These are phyloP conservation scores for Fusarium chlamydosporum DNA, from an alignment of 2,329 filamentous ascomycete genomes.

Conservation along the genomic window DNA sequence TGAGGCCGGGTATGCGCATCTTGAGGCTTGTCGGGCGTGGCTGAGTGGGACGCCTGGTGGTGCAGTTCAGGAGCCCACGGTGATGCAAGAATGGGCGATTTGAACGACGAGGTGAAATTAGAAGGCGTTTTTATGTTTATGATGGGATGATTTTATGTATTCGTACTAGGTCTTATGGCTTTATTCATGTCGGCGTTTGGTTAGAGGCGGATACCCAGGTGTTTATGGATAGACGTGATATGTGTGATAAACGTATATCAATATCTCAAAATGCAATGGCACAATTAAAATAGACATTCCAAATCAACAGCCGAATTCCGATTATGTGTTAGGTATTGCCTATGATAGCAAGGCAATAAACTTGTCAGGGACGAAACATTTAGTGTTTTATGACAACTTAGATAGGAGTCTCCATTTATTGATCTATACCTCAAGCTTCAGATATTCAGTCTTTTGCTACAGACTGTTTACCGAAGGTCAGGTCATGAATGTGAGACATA, in stretches of 20 bases:
- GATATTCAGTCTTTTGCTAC: too few species aligned
- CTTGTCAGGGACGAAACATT: too few species aligned
- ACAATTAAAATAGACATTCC: too few species aligned
- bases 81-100: conserved; percentile 60
- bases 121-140: neutral
- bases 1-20: conserved; percentile 58
- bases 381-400: too few species aligned
- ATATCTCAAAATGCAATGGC: too few species aligned
- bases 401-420: too few species aligned
- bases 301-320: too few species aligned
- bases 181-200: conserved; percentile 32
- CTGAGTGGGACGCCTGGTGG: conserved; percentile 56
- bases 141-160: neutral
- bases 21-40: conserved; percentile 63
- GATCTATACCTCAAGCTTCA: too few species aligned
- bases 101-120: neutral
- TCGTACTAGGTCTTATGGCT: neutral
- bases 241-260: too few species aligned
- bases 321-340: conserved; percentile 12
- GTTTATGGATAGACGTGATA: conserved; percentile 1
- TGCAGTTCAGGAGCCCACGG: conserved; percentile 58
- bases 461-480: too few species aligned
- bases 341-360: neutral
- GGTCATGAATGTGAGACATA: too few species aligned
- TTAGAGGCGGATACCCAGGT: conserved; percentile 29